Percentiles rank a stretch among this genome's conserved stretches.
Evolutionary conservation across 2,329 filamentous ascomycete species (phyloP).

Genomic region (Xylaria sp.): DNA sequence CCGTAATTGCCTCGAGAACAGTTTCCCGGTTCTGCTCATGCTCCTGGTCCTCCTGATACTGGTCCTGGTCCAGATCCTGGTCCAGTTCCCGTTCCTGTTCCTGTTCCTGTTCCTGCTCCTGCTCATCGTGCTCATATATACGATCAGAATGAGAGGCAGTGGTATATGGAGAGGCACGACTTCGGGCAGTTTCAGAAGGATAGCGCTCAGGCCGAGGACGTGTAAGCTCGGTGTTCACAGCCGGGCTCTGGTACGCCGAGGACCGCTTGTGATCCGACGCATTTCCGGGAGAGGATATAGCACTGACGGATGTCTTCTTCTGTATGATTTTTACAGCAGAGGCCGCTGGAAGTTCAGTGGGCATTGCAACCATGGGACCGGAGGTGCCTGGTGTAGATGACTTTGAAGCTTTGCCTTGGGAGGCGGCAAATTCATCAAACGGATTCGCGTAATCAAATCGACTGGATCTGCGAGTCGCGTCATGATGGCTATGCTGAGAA

Average conservation of each 20-base stretch:
- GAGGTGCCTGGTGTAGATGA: conserved; percentile 50
- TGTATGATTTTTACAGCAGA: conserved; percentile 62
- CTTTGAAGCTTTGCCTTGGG: conserved; percentile 57
- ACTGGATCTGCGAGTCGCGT: conserved; percentile 42
- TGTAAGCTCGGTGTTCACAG: conserved; percentile 58
- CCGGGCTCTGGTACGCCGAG: conserved; percentile 57
- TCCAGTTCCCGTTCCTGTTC: conserved; percentile 32
- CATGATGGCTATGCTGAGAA: conserved; percentile 46
- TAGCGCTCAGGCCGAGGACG: conserved; percentile 49
- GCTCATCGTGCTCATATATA: conserved; percentile 22
- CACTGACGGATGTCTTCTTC: conserved; percentile 60
- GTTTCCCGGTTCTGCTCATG: conserved; percentile 66
- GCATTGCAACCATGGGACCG: conserved; percentile 43
- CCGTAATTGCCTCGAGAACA: conserved; percentile 75
- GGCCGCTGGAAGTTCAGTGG: conserved; percentile 48
- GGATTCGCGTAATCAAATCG: conserved; percentile 54
- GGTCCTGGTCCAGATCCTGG: conserved; percentile 48
- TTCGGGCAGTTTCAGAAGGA: conserved; percentile 44
- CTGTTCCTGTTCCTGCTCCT: conserved; percentile 40
- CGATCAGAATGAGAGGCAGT: conserved; percentile 30
- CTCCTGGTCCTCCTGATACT: conserved; percentile 40
- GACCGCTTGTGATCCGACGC: conserved; percentile 31
- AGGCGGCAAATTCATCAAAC: conserved; percentile 58
- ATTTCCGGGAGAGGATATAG: conserved; percentile 49
- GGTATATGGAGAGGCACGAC: conserved; percentile 30